Percentiles rank a stretch among this genome's conserved stretches.
Evolutionary conservation across 331 rosid species (phyloP).

Genomic region (Erythrophleum ivorense): DNA sequence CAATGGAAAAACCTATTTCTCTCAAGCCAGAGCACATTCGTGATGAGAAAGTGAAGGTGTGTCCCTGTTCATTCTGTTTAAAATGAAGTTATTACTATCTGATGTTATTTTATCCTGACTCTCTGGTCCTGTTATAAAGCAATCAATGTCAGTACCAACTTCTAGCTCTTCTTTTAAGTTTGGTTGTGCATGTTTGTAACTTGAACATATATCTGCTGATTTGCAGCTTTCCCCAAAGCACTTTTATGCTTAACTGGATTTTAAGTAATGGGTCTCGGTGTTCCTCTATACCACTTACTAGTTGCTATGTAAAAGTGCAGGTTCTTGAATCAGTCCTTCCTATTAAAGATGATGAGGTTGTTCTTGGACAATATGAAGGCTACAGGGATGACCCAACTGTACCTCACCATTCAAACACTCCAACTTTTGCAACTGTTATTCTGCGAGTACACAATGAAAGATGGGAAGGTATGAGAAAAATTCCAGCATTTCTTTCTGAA

Average conservation of each 20-base stretch:
- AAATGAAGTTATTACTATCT: neutral
- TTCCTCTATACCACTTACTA: conserved; percentile 25
- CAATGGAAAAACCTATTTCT: conserved; percentile 97
- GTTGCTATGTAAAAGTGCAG: conserved; percentile 52
- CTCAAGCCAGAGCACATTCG: conserved; percentile 93
- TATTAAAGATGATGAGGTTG: conserved; percentile 79
- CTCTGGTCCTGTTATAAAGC: conserved; percentile 11
- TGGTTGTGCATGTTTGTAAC: conserved; percentile 7
- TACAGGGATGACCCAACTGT: conserved; percentile 95
- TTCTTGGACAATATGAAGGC: conserved; percentile 97
- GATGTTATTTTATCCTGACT: conserved; percentile 9
- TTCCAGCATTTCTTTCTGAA: conserved; percentile 17
- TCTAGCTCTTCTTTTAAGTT: conserved; percentile 28
- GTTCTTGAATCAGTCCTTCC: conserved; percentile 94
- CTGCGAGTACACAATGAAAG: conserved; percentile 91
- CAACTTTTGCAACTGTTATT: conserved; percentile 88
- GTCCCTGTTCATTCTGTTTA: conserved; percentile 37
- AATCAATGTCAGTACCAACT: conserved; percentile 2
- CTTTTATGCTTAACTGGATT: conserved; percentile 18
- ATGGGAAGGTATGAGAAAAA: conserved; percentile 82
- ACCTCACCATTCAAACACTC: conserved; percentile 91
- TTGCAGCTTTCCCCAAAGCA: neutral
- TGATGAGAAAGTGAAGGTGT: conserved; percentile 97
- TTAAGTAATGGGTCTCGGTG: conserved; percentile 27
- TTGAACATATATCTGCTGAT: conserved; percentile 1